Evolutionary conservation across 2,329 filamentous ascomycete species (phyloP).

Genomic region (Sarocladiaceae sp.): DNA sequence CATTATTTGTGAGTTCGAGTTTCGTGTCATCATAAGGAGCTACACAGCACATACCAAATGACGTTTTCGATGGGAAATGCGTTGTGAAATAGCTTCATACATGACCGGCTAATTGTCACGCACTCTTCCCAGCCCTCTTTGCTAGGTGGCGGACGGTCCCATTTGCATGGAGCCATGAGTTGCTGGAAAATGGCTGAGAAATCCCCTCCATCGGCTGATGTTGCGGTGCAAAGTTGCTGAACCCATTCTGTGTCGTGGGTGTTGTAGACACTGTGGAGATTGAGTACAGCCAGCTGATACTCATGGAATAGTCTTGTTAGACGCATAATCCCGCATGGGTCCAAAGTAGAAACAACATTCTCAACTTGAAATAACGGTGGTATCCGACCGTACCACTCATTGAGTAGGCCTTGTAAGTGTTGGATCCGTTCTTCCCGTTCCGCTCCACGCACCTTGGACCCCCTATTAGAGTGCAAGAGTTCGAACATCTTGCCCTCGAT

Average conservation of each 20-base stretch:
- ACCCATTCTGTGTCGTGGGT: constrained; percentile 15
- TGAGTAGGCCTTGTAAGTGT: constrained; percentile 26
- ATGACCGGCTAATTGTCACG: constrained; percentile 27
- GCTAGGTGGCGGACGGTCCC: constrained; percentile 15
- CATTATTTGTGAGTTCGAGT: background rate
- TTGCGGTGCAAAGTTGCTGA: background rate
- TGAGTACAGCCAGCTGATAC: constrained; percentile 30
- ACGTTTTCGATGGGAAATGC: constrained; percentile 25
- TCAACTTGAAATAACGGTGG: constrained; percentile 29
- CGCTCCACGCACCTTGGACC: constrained; percentile 21
- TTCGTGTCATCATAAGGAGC: background rate
- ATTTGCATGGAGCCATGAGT: background rate
- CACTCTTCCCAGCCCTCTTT: constrained; percentile 28
- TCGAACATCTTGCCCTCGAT: constrained; percentile 38
- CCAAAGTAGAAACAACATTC: constrained; percentile 23
- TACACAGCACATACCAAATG: constrained; percentile 22
- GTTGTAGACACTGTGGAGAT: constrained; percentile 35
- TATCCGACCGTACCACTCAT: constrained; percentile 31
- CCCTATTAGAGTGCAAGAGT: constrained; percentile 28
- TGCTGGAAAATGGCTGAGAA: background rate
- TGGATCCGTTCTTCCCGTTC: constrained; percentile 25
- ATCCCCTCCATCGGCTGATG: background rate
- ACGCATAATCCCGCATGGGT: constrained; percentile 24
- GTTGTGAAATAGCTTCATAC: constrained; percentile 26
- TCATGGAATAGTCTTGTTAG: constrained; percentile 34